These are phyloP conservation scores for Tylopilus sp. DNA, from an alignment of 768 basidiomycete species.

Conservation along the genomic window DNA sequence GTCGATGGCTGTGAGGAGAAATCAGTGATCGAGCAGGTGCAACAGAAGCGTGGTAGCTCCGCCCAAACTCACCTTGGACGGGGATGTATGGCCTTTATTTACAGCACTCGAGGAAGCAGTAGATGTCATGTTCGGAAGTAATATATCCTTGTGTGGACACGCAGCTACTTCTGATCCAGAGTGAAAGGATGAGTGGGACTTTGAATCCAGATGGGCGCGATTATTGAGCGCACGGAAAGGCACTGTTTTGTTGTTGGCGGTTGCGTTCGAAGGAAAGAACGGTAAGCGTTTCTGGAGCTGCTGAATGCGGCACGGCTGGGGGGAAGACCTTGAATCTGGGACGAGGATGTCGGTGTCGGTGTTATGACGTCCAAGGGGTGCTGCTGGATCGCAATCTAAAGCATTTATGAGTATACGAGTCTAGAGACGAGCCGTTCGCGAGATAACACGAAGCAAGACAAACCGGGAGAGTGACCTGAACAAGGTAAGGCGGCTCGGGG, in stretches of 20 bases:
- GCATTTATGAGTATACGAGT: constrained; percentile 8
- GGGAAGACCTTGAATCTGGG: constrained; percentile 10
- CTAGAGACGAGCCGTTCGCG: constrained; percentile 5
- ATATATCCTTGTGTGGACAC: constrained; percentile 9
- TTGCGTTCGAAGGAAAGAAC: constrained; percentile 36
- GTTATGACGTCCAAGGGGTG: constrained; percentile 10
- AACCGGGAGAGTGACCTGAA: constrained; percentile 17
- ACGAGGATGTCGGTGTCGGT: constrained; percentile 5
- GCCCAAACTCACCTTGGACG: constrained; percentile 31
- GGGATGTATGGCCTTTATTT: constrained; percentile 32
- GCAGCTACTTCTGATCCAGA: constrained; percentile 35
- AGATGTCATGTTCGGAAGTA: constrained; percentile 25
- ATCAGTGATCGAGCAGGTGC: constrained; percentile 8
- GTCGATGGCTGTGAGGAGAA: constrained; percentile 46
- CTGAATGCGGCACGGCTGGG: constrained; percentile 30
- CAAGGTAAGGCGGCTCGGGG: constrained; percentile 33
- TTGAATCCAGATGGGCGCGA: constrained; percentile 26
- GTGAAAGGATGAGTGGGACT: constrained; percentile 37
- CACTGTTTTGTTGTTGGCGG: constrained; percentile 33
- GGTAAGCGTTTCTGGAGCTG: constrained; percentile 31
- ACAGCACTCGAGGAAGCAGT: constrained; percentile 22
- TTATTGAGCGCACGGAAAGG: constrained; percentile 17
- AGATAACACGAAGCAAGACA: constrained; percentile 12
- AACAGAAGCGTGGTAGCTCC: constrained; percentile 14
- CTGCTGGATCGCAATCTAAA: constrained; percentile 12